Evolutionary conservation across 148 eudicot genomes (phyloP).

Genomic region (Rhododendron mucronatum): DNA sequence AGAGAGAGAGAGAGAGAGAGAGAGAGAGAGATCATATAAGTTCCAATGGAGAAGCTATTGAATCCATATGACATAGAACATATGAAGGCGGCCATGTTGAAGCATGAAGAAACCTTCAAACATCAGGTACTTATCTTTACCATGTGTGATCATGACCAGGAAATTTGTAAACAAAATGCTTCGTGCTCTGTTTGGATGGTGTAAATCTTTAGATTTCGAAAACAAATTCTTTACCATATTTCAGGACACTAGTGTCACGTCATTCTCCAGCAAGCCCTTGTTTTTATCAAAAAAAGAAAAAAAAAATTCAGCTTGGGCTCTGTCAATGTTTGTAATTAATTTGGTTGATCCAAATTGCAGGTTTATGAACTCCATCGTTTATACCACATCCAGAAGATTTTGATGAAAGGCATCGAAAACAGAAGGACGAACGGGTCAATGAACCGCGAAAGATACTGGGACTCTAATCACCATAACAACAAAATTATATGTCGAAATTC

Average conservation of each 20-base stretch:
- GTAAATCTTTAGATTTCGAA: not conserved
- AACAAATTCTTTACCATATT: not conserved
- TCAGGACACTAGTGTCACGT: not conserved
- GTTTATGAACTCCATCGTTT: slow-evolving; percentile 91
- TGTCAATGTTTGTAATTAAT: not conserved
- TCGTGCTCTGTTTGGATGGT: not conserved
- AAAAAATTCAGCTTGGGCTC: not conserved
- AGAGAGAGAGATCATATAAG: not conserved
- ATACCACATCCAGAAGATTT: slow-evolving; percentile 60
- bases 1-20: not conserved
- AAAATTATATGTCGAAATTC: not conserved
- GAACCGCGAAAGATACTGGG: slow-evolving; percentile 16
- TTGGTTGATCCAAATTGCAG: slow-evolving; percentile 23
- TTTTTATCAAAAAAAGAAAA: not conserved
- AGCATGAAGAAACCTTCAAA: slow-evolving; percentile 84
- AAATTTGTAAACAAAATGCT: not conserved
- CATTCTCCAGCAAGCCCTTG: not conserved
- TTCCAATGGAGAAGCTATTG: slow-evolving; percentile 60
- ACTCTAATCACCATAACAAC: not conserved
- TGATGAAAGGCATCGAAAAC: slow-evolving; percentile 52
- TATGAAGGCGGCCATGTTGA: slow-evolving; percentile 85
- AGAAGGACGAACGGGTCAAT: slow-evolving; percentile 12
- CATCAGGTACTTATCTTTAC: slow-evolving; percentile 52
- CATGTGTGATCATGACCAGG: not conserved
- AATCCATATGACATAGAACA: slow-evolving; percentile 54